Base-by-base conservation (phyloP, 129 eudicot species). In the Lactuca sativa region DNA sequence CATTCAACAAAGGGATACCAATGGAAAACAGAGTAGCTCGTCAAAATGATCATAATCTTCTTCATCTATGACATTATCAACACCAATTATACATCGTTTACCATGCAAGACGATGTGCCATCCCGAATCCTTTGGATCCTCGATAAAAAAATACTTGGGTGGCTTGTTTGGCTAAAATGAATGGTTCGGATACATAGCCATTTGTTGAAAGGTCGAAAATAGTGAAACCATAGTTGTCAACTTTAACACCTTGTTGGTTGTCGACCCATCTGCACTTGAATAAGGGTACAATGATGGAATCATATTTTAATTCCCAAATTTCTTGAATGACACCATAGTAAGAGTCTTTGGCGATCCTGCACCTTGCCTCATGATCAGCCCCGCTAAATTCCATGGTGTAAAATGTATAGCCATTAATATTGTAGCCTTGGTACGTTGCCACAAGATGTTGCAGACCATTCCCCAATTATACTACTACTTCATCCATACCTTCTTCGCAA, bases 271-370 rank as follows among this genome's bases (percentile, higher is more conserved):
- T 60, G n/a, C 65, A 60, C 65, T 33, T 60, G 9, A 60, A 60
- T 17, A 60, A 9, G 0, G 44, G 65, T 60, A 33, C n/a, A 60
- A 9, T 60, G 21, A 60, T 33, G 8, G 15, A 33, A 4, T 32
- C 8, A 60, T 60, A 60, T 4, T 60, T 10, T 12, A 62, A 31
- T 38, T 62, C 66, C 66, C 49, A 62, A 7, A 62, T 62, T 38
- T 62, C 49, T 7, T 62, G 49, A 62, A 62, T 62, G 66, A 37
- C 67, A 6, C 67, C 67, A 17, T 62, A 62, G 18, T 38, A 62
- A 5, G 67, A 62, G 32, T n/a, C 43, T 17, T 62, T 62, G 13
- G 31, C 67, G n/a, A 62, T 62, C 52, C 1, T 62, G 1, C 43
- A 59, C 43, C 43, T 31, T 32, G 15, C 64, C 1, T 59, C 64